These are phyloP conservation scores for Cutaneotrichosporon mucoides DNA, from an alignment of 1,284 basidiomycete genomes.

Conservation along the genomic window DNA sequence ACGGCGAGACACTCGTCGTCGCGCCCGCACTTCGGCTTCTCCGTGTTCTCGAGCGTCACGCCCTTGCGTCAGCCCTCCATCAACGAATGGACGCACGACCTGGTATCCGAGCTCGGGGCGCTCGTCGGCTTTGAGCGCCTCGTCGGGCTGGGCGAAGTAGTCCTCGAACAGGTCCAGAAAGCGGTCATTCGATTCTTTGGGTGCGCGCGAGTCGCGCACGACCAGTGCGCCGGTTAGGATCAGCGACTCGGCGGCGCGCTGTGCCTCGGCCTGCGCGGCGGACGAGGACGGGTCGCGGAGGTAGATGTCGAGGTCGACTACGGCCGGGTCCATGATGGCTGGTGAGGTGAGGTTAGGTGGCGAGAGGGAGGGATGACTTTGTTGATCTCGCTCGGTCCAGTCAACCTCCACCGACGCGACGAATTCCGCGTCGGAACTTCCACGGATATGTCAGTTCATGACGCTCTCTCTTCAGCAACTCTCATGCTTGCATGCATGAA, in stretches of 20 bases:
- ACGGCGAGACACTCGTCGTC: conserved; percentile 43
- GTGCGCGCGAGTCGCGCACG: conserved; percentile 74
- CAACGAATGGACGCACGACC: conserved; percentile 30
- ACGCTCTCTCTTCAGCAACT: too few relatives aligned
- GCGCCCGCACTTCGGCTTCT: conserved; percentile 77
- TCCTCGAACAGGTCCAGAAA: conserved; percentile 79
- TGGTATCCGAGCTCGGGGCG: conserved; percentile 65
- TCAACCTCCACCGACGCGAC: conserved; percentile 6
- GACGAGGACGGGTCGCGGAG: conserved; percentile 55
- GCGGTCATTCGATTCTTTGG: conserved; percentile 67
- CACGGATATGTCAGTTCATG: background rate
- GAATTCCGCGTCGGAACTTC: background rate
- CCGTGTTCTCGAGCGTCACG: conserved; percentile 86
- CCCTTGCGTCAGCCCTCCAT: conserved; percentile 53
- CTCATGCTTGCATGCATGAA: too few relatives aligned
- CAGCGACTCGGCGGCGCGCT: conserved; percentile 70
- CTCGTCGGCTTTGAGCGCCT: conserved; percentile 65
- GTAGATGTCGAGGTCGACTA: conserved; percentile 71
- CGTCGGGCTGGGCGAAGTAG: conserved; percentile 72
- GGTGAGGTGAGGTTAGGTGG: background rate
- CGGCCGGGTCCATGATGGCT: conserved; percentile 10
- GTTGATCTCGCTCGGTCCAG: background rate
- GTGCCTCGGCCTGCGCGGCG: conserved; percentile 40
- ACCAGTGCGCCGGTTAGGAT: conserved; percentile 72
- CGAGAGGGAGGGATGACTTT: background rate